Evolutionary conservation across 331 rosid species (phyloP).

Genomic region (Saraca asoca): DNA sequence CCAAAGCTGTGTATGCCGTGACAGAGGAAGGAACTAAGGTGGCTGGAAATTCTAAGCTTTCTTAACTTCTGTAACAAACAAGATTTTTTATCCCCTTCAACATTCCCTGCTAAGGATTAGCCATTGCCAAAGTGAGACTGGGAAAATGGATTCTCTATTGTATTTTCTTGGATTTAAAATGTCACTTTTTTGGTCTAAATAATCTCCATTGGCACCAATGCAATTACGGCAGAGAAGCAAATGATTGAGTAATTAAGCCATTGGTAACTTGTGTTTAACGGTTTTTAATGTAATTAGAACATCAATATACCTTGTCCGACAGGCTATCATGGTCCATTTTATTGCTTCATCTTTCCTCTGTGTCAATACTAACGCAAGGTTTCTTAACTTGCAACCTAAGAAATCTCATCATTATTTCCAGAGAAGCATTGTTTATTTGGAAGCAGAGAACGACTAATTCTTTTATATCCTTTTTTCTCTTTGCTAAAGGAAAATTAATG

Average conservation of each 20-base stretch:
- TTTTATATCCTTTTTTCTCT: too few relatives aligned
- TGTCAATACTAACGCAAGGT: constrained; percentile 5
- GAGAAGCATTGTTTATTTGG: not conserved
- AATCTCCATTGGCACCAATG: too few relatives aligned
- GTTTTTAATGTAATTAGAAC: not conserved
- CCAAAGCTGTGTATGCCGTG: constrained; percentile 46
- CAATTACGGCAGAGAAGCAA: not conserved
- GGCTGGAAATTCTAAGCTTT: constrained; percentile 45
- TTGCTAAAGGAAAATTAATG: too few relatives aligned
- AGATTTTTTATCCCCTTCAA: constrained; percentile 37
- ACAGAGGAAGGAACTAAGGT: constrained; percentile 41
- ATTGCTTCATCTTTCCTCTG: constrained; percentile 31
- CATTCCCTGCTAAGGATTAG: constrained; percentile 36
- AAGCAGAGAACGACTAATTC: too few relatives aligned
- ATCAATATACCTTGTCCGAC: not conserved
- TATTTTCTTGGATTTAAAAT: constrained; percentile 7
- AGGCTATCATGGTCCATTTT: not conserved
- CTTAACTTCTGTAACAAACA: constrained; percentile 54
- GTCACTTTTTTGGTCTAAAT: too few relatives aligned
- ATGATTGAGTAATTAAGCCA: too few relatives aligned
- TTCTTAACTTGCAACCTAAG: constrained; percentile 39
- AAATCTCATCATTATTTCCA: constrained; percentile 14
- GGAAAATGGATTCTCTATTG: too few relatives aligned
- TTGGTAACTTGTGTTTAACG: not conserved
- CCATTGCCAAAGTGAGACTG: too few relatives aligned